Conservation (phyloP, 768 basidiomycete species). For the Lepiota venenata region DNA sequence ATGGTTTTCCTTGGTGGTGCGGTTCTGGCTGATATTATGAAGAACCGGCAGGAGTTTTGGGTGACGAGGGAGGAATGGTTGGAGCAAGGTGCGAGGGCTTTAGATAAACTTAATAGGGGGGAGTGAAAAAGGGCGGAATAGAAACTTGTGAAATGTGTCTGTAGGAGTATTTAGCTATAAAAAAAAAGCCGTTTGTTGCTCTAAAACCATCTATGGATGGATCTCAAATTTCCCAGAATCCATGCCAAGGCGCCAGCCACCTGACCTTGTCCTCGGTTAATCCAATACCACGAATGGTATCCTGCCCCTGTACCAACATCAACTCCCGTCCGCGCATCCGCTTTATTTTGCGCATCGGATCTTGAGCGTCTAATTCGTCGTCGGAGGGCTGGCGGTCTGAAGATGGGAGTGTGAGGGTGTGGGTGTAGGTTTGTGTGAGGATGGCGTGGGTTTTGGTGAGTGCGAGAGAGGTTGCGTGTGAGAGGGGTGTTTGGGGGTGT, state of each 20-base stretch:
- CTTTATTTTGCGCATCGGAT: constrained; percentile 61
- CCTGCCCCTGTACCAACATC: constrained; percentile 75
- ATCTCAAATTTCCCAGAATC: constrained; percentile 34
- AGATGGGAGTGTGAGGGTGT: constrained; percentile 54
- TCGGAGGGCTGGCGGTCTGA: constrained; percentile 63
- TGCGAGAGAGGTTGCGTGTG: constrained; percentile 62
- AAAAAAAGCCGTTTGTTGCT: neutral
- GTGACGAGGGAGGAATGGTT: constrained; percentile 93
- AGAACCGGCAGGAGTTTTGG: constrained; percentile 92
- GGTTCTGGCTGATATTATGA: constrained; percentile 99
- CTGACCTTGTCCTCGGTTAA: constrained; percentile 24
- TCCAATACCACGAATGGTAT: constrained; percentile 51
- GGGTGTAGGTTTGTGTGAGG: constrained; percentile 55
- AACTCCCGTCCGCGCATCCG: constrained; percentile 88
- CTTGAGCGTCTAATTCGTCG: constrained; percentile 66
- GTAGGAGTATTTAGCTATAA: neutral
- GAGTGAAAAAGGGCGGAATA: constrained; percentile 33
- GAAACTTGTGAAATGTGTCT: neutral
- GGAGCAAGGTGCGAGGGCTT: constrained; percentile 76
- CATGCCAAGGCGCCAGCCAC: constrained; percentile 40
- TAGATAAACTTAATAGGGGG: constrained; percentile 84
- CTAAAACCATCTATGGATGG: neutral
- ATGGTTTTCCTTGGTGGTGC: constrained; percentile 99
- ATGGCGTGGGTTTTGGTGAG: constrained; percentile 76
- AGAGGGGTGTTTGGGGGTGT: constrained; percentile 34